Conservation (phyloP, 257 asterid species). For the Solanum lycopersicoides region DNA sequence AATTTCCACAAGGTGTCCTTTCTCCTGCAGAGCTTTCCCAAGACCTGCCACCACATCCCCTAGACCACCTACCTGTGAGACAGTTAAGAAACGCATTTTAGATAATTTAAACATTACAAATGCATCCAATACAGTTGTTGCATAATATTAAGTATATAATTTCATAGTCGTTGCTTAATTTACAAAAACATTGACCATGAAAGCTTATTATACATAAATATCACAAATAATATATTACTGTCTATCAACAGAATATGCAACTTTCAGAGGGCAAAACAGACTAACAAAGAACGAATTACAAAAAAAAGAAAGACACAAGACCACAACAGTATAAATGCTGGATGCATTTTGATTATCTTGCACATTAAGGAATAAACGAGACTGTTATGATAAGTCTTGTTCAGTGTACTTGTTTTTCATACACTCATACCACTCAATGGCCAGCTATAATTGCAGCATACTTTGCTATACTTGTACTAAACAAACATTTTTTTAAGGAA, state of each 20-base stretch:
- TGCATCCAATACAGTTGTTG: not conserved
- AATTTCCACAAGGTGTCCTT: slow-evolving; percentile 93
- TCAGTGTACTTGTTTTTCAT: not conserved
- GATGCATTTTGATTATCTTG: not conserved
- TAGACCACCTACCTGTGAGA: slow-evolving; percentile 82
- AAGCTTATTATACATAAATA: not conserved
- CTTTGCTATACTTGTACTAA: not conserved
- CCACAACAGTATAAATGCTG: not conserved
- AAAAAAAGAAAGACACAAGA: not conserved
- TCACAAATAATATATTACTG: not conserved
- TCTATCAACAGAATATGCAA: not conserved
- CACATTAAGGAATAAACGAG: not conserved
- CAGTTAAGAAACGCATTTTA: not conserved
- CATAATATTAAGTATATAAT: not conserved
- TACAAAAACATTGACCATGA: not conserved
- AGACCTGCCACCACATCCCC: slow-evolving; percentile 98
- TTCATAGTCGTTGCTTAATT: not conserved
- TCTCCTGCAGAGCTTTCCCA: slow-evolving; percentile 86
- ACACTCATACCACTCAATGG: not conserved
- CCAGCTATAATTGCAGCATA: not conserved
- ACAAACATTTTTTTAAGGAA: not conserved
- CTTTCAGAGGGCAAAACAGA: not conserved
- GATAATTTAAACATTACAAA: not conserved
- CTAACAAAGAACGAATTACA: not conserved
- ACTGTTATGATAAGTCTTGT: not conserved